These are phyloP conservation scores for Westerdykella ornata DNA, from an alignment of 2,329 filamentous ascomycete species.

Conservation along the genomic window DNA sequence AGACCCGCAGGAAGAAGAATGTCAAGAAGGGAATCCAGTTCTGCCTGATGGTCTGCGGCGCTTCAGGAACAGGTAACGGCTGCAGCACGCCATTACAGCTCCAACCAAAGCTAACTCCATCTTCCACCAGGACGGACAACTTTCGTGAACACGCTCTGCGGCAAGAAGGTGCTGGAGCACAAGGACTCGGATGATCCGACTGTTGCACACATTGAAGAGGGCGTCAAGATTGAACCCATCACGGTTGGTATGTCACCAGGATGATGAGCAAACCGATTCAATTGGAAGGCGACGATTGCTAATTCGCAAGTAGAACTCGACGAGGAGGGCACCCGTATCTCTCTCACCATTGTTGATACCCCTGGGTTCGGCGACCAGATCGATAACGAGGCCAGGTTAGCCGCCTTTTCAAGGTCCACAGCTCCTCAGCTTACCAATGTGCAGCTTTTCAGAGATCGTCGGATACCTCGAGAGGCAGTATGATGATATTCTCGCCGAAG, in stretches of 20 bases:
- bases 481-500: conserved; percentile 97
- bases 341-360: conserved; percentile 95
- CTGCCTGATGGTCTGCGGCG: conserved; percentile 99
- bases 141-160: conserved; percentile 98
- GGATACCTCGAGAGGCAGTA: conserved; percentile 99
- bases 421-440: conserved; percentile 11
- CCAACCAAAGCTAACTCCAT: conserved; percentile 5
- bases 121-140: conserved; percentile 72
- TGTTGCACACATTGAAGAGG: conserved; percentile 87
- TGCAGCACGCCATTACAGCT: not conserved
- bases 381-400: conserved; percentile 94
- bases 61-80: conserved; percentile 84
- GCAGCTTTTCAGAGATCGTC: conserved; percentile 92
- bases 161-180: conserved; percentile 81
- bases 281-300: conserved; percentile 14
- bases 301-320: conserved; percentile 81
- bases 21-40: conserved; percentile 99
- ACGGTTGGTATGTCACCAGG: conserved; percentile 69
- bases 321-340: conserved; percentile 97
- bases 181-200: conserved; percentile 89
- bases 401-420: conserved; percentile 1
- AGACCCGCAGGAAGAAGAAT: conserved; percentile 99
- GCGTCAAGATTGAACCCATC: conserved; percentile 96
- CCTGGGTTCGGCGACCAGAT: conserved; percentile 98
- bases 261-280: not conserved